A percentile compares a stretch with the other conserved stretches of the same genome.
phyloP scores from a whole-genome alignment of 2,329 filamentous ascomycete genomes.

The Pestalotiopsis sp. region DNA sequence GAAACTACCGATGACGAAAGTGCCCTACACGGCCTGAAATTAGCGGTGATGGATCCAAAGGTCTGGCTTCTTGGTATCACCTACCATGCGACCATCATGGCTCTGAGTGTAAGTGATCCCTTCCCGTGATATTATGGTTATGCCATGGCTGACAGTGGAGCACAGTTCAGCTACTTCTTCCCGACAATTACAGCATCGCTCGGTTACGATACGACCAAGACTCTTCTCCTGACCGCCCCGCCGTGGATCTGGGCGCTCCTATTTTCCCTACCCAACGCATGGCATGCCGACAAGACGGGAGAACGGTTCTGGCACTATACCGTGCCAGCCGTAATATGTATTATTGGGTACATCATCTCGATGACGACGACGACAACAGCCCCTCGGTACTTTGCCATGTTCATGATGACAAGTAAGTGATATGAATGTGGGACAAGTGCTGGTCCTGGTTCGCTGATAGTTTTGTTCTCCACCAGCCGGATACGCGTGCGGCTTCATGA shows the following conservation, averaged over 20 bases:
- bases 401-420: slow-evolving; percentile 6
- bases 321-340: background rate
- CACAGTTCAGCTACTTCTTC: slow-evolving; percentile 14
- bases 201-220: slow-evolving; percentile 6
- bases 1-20: slow-evolving; percentile 29
- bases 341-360: slow-evolving; percentile 6
- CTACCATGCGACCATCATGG: slow-evolving; percentile 26
- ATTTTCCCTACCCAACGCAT: background rate
- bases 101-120: slow-evolving; percentile 17
- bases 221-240: slow-evolving; percentile 5
- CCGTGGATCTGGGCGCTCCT: slow-evolving; percentile 6
- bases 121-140: slow-evolving; percentile 25
- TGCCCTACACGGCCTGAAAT: slow-evolving; percentile 27
- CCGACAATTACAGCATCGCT: slow-evolving; percentile 1
- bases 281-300: slow-evolving; percentile 6
- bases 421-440: too few relatives aligned
- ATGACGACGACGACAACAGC: background rate
- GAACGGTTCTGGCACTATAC: slow-evolving; percentile 7
- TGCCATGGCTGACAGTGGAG: slow-evolving; percentile 11
- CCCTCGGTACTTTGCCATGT: slow-evolving; percentile 8
- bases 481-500: slow-evolving; percentile 5
- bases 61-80: slow-evolving; percentile 37
- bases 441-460: too few relatives aligned
- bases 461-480: background rate
- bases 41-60: slow-evolving; percentile 37